These are phyloP conservation scores for Echria macrotheca DNA, from an alignment of 495 filamentous ascomycete species.

Conservation along the genomic window DNA sequence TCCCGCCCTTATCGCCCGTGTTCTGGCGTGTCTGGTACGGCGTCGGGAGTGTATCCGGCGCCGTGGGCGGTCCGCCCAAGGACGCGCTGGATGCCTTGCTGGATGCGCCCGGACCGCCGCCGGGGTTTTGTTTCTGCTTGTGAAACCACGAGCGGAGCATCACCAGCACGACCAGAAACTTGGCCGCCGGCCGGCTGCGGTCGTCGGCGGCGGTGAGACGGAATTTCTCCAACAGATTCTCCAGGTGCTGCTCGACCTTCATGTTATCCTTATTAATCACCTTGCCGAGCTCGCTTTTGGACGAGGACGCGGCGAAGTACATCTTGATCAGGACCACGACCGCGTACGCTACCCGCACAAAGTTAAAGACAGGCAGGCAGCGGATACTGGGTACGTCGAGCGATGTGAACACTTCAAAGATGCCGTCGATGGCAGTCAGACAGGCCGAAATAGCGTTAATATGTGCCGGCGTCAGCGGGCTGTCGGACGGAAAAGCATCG, in stretches of 20 bases:
- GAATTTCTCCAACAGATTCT: conserved; percentile 62
- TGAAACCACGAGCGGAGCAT: conserved; percentile 72
- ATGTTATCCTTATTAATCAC: conserved; percentile 71
- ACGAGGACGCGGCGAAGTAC: conserved; percentile 67
- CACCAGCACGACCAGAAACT: conserved; percentile 68
- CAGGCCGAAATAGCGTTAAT: conserved; percentile 68
- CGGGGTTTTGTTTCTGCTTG: conserved; percentile 31
- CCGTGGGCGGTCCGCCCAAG: not conserved
- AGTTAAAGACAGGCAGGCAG: conserved; percentile 67
- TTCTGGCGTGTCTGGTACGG: conserved; percentile 4
- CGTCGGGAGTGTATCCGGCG: conserved; percentile 4
- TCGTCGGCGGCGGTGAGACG: conserved; percentile 56
- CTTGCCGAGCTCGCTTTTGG: conserved; percentile 64
- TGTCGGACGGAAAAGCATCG: conserved; percentile 32
- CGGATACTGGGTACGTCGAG: conserved; percentile 59
- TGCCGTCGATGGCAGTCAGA: conserved; percentile 64
- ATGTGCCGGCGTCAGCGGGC: conserved; percentile 54
- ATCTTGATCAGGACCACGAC: conserved; percentile 85
- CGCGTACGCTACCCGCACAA: conserved; percentile 72
- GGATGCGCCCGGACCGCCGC: not conserved
- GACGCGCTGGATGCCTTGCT: conserved; percentile 9
- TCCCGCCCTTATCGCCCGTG: conserved; percentile 12
- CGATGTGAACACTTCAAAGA: conserved; percentile 62
- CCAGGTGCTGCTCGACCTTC: conserved; percentile 69
- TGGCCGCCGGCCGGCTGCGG: conserved; percentile 62